Percentiles rank a stretch among this genome's conserved stretches.
These are phyloP conservation scores for Testicularia cyperi DNA, from an alignment of 1,284 basidiomycete species.

Conservation along the genomic window DNA sequence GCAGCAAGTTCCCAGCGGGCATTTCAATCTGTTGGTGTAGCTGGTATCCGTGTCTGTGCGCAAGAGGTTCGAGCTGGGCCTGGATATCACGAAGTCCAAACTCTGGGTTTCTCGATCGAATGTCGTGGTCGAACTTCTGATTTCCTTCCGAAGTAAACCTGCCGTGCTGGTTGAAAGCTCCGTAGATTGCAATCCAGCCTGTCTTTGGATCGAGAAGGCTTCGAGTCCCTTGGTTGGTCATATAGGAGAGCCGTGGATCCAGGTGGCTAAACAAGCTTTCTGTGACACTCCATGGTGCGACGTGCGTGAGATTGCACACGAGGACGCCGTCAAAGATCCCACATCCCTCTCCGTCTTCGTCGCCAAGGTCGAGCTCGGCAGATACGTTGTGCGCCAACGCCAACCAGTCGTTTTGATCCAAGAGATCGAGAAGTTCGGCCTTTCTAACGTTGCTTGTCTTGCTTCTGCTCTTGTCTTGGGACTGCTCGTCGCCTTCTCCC, in stretches of 20 bases:
- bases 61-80: slow-evolving; percentile 22
- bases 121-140: slow-evolving; percentile 31
- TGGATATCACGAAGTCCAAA: slow-evolving; percentile 43
- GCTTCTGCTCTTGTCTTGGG: background rate
- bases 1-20: slow-evolving; percentile 35
- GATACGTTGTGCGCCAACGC: slow-evolving; percentile 18
- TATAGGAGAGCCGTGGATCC: slow-evolving; percentile 24
- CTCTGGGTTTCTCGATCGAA: slow-evolving; percentile 17
- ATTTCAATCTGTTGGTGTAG: slow-evolving; percentile 23
- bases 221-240: slow-evolving; percentile 16
- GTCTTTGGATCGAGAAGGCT: slow-evolving; percentile 5
- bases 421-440: slow-evolving; percentile 25
- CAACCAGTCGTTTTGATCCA: slow-evolving; percentile 28
- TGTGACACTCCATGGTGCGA: slow-evolving; percentile 30
- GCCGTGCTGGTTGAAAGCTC: slow-evolving; percentile 39
- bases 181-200: slow-evolving; percentile 43
- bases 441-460: slow-evolving; percentile 15
- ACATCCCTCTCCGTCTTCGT: too few species aligned
- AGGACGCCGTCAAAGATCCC: slow-evolving; percentile 31
- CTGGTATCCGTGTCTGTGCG: slow-evolving; percentile 24
- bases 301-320: slow-evolving; percentile 37
- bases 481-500: too few species aligned
- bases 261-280: slow-evolving; percentile 34
- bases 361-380: background rate
- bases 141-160: slow-evolving; percentile 26